phyloP scores from a whole-genome alignment of 129 eudicot genomes.

The Helianthus tuberosus region DNA sequence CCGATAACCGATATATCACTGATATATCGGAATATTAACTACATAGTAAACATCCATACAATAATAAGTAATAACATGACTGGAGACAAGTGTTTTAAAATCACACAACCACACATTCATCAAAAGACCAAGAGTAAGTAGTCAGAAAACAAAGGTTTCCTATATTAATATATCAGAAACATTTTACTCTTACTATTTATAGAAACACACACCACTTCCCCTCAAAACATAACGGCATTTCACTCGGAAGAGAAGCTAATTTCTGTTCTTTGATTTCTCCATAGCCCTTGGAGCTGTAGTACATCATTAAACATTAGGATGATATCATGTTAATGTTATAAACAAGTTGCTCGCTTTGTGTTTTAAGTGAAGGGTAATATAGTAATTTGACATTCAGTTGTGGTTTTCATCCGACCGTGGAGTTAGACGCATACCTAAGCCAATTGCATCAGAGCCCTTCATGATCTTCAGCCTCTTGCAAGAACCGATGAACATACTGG shows the following conservation, averaged over 20 bases:
- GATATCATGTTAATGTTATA: neutral
- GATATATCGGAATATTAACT: no score
- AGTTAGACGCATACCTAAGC: conserved; percentile 57
- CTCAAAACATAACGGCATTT: conserved; percentile 21
- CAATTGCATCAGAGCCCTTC: conserved; percentile 96
- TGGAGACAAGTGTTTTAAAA: conserved; percentile 5
- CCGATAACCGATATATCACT: no score
- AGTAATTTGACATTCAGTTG: neutral
- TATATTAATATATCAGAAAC: conserved; percentile 28
- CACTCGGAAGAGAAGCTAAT: conserved; percentile 30
- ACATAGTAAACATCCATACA: neutral
- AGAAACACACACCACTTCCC: conserved; percentile 3
- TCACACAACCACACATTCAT: conserved; percentile 22
- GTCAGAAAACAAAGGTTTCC: conserved; percentile 20
- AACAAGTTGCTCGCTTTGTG: neutral
- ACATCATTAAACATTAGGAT: conserved; percentile 4
- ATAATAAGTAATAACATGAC: conserved; percentile 1
- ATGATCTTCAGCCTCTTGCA: conserved; percentile 92
- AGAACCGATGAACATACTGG: conserved; percentile 77
- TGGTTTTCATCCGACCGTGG: neutral
- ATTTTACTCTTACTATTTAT: conserved; percentile 25
- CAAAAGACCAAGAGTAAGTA: neutral
- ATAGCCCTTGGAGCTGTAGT: conserved; percentile 83
- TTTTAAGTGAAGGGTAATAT: neutral
- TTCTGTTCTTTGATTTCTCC: conserved; percentile 74